Conservation (phyloP, 768 basidiomycete species). For the Boletus sensibilis region DNA sequence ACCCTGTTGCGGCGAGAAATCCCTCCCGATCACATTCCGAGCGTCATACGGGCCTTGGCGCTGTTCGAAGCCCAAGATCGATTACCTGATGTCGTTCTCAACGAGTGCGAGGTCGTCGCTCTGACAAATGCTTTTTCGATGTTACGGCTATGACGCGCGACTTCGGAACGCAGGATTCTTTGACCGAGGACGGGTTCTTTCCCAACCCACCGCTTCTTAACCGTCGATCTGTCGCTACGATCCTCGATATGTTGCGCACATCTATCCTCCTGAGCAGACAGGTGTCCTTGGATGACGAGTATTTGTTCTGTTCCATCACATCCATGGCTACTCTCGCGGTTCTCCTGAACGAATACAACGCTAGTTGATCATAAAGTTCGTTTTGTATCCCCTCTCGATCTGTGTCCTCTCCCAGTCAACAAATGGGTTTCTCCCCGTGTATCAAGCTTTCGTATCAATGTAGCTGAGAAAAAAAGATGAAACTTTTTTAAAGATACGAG, state of each 20-base stretch:
- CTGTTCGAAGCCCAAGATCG: constrained; percentile 17
- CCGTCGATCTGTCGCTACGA: constrained; percentile 1
- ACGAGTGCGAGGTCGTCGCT: constrained; percentile 16
- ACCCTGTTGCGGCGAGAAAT: constrained; percentile 15
- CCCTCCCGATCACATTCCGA: constrained; percentile 21
- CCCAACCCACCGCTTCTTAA: not conserved
- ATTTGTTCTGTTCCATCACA: not conserved
- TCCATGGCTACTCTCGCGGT: not conserved
- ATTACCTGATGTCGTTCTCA: not conserved
- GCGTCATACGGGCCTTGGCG: constrained; percentile 21
- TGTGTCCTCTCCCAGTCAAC: not conserved
- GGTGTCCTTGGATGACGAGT: not conserved
- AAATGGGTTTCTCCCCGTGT: not conserved
- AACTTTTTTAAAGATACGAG: not conserved
- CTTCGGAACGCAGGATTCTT: not conserved
- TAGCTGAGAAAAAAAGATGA: not conserved
- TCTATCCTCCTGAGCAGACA: not conserved
- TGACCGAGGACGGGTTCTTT: not conserved
- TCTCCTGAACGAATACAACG: not conserved
- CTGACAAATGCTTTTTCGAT: constrained; percentile 23
- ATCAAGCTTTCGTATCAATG: not conserved
- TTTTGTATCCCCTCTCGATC: constrained; percentile 6
- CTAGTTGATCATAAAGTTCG: not conserved
- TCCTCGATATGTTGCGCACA: not conserved
- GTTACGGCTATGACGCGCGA: constrained; percentile 15